Percentiles rank a stretch among this genome's conserved stretches.
phyloP scores from a whole-genome alignment of 495 filamentous ascomycete species.

The Usnea hakonensis region DNA sequence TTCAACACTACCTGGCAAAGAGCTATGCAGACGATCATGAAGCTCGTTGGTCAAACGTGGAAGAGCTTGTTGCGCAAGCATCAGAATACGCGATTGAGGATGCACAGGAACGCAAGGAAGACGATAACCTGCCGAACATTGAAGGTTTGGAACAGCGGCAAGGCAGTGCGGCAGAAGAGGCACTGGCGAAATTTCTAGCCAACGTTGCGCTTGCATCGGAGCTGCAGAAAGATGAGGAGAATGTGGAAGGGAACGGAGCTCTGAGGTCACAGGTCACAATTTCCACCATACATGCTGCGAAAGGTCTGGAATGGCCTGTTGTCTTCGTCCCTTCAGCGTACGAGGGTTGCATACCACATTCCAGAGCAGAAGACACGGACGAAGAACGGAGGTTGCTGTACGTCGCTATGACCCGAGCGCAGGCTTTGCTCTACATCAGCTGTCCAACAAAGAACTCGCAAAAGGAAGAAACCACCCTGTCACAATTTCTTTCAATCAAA shows the following conservation, averaged over 20 bases:
- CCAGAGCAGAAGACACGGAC: slow-evolving; percentile 78
- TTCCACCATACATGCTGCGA: slow-evolving; percentile 94
- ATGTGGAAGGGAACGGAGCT: slow-evolving; percentile 18
- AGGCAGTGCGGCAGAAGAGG: slow-evolving; percentile 49
- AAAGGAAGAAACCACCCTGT: slow-evolving; percentile 54
- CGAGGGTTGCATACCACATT: slow-evolving; percentile 88
- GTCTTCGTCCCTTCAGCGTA: slow-evolving; percentile 92
- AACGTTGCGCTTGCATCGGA: slow-evolving; percentile 85
- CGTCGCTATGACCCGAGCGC: slow-evolving; percentile 95
- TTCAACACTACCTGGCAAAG: slow-evolving; percentile 62
- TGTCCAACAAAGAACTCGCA: slow-evolving; percentile 60
- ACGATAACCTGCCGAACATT: slow-evolving; percentile 68
- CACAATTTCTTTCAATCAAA: slow-evolving; percentile 51
- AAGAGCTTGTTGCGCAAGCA: slow-evolving; percentile 75
- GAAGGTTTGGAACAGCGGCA: slow-evolving; percentile 66
- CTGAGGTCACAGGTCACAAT: slow-evolving; percentile 67
- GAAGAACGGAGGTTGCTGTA: slow-evolving; percentile 90
- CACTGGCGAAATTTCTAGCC: slow-evolving; percentile 73
- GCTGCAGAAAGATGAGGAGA: slow-evolving; percentile 52
- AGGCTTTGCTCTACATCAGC: slow-evolving; percentile 85
- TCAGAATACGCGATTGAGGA: slow-evolving; percentile 52
- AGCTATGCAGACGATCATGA: slow-evolving; percentile 71
- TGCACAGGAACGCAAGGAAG: slow-evolving; percentile 38
- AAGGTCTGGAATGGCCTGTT: slow-evolving; percentile 95
- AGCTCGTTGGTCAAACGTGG: slow-evolving; percentile 81